Percentiles rank a stretch among this genome's conserved stretches.
phyloP scores from a whole-genome alignment of 2,329 filamentous ascomycete genomes.

The Colletotrichum incanum region DNA sequence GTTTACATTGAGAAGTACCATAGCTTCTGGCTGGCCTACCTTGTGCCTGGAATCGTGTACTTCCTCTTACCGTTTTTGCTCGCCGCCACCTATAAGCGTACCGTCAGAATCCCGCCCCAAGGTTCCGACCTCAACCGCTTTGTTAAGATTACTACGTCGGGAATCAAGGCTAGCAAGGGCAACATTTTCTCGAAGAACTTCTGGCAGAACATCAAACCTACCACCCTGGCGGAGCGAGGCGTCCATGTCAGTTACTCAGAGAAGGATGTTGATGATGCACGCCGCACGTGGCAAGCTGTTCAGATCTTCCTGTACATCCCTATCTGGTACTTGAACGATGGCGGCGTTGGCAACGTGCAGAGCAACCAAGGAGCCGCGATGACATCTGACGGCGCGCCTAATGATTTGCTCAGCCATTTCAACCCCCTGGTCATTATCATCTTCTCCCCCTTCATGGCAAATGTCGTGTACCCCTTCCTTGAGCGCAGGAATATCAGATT shows the following conservation, averaged over 20 bases:
- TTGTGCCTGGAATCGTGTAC: constrained; percentile 68
- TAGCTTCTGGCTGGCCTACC: constrained; percentile 65
- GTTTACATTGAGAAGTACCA: constrained; percentile 68
- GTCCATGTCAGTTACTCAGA: constrained; percentile 73
- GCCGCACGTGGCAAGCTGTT: constrained; percentile 63
- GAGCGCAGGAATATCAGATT: constrained; percentile 67
- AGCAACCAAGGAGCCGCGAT: constrained; percentile 60
- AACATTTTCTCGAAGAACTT: constrained; percentile 70
- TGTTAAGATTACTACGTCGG: constrained; percentile 68
- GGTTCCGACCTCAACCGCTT: constrained; percentile 78
- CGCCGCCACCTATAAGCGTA: constrained; percentile 69
- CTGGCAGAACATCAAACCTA: constrained; percentile 74
- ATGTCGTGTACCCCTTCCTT: constrained; percentile 72
- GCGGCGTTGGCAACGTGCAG: constrained; percentile 54
- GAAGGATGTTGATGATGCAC: constrained; percentile 77
- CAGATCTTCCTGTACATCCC: constrained; percentile 60
- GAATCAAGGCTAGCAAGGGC: constrained; percentile 66
- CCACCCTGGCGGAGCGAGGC: constrained; percentile 61
- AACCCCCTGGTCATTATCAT: constrained; percentile 74
- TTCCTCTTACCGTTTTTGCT: constrained; percentile 72
- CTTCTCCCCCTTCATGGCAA: constrained; percentile 67
- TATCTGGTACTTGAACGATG: constrained; percentile 58
- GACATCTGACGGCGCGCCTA: constrained; percentile 66
- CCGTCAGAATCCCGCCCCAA: constrained; percentile 70
- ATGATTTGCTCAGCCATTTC: constrained; percentile 74